These are phyloP conservation scores for Chlorella sp. DNA, from an alignment of 139 green algal genomes.

Conservation along the genomic window DNA sequence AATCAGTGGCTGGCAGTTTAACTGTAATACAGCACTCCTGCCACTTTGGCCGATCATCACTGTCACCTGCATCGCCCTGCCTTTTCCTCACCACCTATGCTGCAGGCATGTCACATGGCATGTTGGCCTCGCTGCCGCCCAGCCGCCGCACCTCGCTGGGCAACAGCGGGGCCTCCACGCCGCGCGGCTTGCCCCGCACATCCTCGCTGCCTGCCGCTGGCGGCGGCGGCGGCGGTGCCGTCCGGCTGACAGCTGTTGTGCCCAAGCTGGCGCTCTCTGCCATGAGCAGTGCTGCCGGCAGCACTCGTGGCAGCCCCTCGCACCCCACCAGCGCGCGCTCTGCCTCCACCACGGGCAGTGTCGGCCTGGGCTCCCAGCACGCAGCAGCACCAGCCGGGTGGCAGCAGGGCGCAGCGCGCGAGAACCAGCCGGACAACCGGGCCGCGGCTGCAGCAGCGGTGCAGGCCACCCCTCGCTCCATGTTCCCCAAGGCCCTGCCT, in stretches of 20 bases:
- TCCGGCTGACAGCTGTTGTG: not conserved
- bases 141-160: conserved; percentile 24
- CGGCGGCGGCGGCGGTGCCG: not conserved
- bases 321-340: conserved; percentile 16
- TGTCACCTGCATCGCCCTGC: not conserved
- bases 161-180: not conserved
- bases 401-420: not conserved
- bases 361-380: not conserved
- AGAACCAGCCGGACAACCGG: conserved; percentile 29
- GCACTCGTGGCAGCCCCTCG: conserved; percentile 2
- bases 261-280: conserved; percentile 15
- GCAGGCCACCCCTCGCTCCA: conserved; percentile 16
- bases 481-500: conserved; percentile 13
- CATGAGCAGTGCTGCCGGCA: not conserved
- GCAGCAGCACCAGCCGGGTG: not conserved
- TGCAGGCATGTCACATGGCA: not conserved
- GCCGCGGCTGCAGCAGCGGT: not conserved
- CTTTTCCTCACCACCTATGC: not conserved
- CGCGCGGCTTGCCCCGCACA: conserved; percentile 14
- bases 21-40: too few relatives aligned
- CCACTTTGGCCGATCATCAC: not conserved
- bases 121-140: conserved; percentile 3
- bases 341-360: not conserved
- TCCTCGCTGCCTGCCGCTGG: not conserved
- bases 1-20: not conserved